These are phyloP conservation scores for Globisporangium megalacanthum DNA, from an alignment of 352 stramenopile species.

Conservation along the genomic window DNA sequence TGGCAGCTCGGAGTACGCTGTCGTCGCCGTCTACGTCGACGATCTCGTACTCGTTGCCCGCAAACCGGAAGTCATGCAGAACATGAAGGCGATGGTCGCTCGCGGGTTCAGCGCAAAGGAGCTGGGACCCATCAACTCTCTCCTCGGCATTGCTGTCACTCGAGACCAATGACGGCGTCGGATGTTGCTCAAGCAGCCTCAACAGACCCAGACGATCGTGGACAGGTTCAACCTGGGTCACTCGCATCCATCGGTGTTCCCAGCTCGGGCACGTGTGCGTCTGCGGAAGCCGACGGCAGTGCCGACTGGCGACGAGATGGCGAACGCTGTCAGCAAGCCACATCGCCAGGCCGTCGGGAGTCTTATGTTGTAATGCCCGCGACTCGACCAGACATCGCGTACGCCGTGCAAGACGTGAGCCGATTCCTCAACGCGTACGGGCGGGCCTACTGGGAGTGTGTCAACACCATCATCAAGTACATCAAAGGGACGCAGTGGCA, in stretches of 20 bases:
- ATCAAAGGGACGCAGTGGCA: constrained; percentile 5
- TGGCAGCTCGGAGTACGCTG: neutral
- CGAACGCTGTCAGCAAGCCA: constrained; percentile 6
- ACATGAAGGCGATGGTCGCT: constrained; percentile 2
- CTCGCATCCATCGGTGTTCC: neutral
- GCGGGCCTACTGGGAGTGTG: constrained; percentile 8
- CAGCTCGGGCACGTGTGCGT: constrained; percentile 3
- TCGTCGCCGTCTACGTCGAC: constrained; percentile 16
- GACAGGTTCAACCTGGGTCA: constrained; percentile 16
- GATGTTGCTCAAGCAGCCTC: constrained; percentile 11
- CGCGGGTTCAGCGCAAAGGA: constrained; percentile 10
- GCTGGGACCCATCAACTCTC: constrained; percentile 7
- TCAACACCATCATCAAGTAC: constrained; percentile 10
- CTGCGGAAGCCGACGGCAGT: constrained; percentile 2
- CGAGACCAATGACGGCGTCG: constrained; percentile 1
- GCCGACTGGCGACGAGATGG: constrained; percentile 7
- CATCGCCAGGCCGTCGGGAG: constrained; percentile 14
- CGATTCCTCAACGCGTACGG: constrained; percentile 4
- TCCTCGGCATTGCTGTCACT: constrained; percentile 3
- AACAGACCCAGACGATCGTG: constrained; percentile 1
- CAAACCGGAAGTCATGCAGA: neutral
- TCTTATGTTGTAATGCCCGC: constrained; percentile 20
- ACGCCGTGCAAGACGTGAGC: constrained; percentile 13
- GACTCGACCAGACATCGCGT: constrained; percentile 11
- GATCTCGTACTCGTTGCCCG: constrained; percentile 9